Conservation (phyloP, 31 red algal species). For the Endocladia muricata region DNA sequence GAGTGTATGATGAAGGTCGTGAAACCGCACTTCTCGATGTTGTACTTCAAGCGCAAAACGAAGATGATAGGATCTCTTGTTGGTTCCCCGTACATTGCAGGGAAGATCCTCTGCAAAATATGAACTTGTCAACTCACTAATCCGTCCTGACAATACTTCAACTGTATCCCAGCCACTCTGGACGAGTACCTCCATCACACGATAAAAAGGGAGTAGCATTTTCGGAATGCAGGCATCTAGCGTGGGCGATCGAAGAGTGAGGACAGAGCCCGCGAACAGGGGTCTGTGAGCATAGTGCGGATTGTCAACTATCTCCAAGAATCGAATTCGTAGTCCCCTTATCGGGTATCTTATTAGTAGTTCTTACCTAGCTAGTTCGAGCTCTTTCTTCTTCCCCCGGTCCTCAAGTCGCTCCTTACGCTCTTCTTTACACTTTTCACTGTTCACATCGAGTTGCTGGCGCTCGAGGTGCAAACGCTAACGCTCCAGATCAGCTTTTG, state of each 20-base stretch:
- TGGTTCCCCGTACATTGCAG: slow-evolving; percentile 18
- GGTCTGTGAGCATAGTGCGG: neutral
- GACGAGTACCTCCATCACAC: slow-evolving; percentile 25
- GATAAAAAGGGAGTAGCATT: too few species aligned
- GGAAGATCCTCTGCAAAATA: slow-evolving; percentile 8
- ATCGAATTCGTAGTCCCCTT: neutral
- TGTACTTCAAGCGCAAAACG: slow-evolving; percentile 22
- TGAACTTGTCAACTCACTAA: slow-evolving; percentile 16
- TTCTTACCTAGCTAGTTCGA: slow-evolving; percentile 2
- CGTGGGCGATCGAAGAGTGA: too few species aligned
- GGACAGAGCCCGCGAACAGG: too few species aligned
- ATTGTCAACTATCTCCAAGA: neutral
- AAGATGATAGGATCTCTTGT: neutral
- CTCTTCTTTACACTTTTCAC: too few species aligned
- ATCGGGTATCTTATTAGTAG: neutral
- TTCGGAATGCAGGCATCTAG: too few species aligned
- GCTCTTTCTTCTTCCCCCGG: neutral
- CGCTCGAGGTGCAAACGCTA: too few species aligned
- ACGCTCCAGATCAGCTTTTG: too few species aligned
- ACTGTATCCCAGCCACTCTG: slow-evolving; percentile 16
- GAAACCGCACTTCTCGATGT: slow-evolving; percentile 12
- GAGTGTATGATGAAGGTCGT: slow-evolving; percentile 39
- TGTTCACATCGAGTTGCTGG: too few species aligned
- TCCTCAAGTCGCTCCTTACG: neutral
- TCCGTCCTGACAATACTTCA: neutral